Conservation (phyloP, 148 eudicot species). For the Silene conica region DNA sequence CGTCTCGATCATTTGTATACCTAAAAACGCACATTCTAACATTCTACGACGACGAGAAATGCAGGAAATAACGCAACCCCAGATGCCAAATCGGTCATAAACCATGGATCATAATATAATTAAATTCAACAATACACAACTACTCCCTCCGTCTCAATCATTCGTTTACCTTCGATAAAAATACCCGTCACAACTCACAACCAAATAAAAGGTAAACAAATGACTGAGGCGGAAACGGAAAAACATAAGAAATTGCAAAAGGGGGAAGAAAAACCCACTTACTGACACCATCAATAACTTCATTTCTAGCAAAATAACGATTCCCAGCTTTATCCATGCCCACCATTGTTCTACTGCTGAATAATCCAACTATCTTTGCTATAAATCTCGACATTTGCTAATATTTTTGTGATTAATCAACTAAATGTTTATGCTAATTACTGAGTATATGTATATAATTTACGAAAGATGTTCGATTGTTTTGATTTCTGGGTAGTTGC, state of each 20-base stretch:
- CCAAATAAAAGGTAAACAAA: no score
- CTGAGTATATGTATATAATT: not conserved
- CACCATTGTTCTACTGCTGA: conserved; percentile 47
- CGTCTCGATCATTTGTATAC: no score
- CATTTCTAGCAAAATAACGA: conserved; percentile 58
- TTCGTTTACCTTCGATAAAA: no score
- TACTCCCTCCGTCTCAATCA: no score
- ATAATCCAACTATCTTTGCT: conserved; percentile 46
- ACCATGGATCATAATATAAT: not conserved
- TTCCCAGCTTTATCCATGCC: conserved; percentile 87
- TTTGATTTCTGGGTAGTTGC: not conserved
- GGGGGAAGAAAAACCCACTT: conserved; percentile 42
- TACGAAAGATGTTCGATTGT: not conserved
- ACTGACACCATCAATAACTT: conserved; percentile 77
- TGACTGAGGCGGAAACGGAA: no score
- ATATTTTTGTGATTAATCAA: no score
- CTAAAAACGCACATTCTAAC: not conserved
- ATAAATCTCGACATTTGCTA: conserved; percentile 56
- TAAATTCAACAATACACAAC: no score
- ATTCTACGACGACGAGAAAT: not conserved
- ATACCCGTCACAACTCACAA: no score
- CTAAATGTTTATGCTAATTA: no score
- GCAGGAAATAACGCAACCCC: not conserved
- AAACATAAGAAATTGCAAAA: not conserved
- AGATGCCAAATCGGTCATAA: not conserved